Conservation (phyloP, 1,139 yeast species). For the Blastobotrys illinoisensis region DNA sequence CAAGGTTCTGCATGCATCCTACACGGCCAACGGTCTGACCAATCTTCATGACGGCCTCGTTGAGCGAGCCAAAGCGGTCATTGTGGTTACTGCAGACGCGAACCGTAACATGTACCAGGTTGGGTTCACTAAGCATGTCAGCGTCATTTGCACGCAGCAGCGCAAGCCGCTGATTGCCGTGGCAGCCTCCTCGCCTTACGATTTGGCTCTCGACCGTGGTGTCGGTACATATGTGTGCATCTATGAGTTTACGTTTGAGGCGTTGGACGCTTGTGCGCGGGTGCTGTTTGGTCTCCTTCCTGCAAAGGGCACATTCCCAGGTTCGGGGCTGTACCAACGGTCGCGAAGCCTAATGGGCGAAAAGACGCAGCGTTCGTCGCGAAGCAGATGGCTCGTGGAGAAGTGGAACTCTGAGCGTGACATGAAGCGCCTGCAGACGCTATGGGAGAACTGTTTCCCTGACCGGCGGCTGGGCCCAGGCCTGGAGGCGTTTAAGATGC, state of each 20-base stretch:
- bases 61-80: conserved; percentile 50
- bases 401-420: conserved; percentile 50
- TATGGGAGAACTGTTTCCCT: conserved; percentile 35
- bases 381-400: conserved; percentile 56
- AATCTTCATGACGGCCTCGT: conserved; percentile 53
- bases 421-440: conserved; percentile 43
- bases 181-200: conserved; percentile 64
- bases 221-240: conserved; percentile 57
- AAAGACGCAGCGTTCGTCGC: conserved; percentile 9
- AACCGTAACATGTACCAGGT: conserved; percentile 60
- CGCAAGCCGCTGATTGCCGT: conserved; percentile 55
- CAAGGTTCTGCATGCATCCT: conserved; percentile 55
- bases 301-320: conserved; percentile 56
- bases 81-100: conserved; percentile 59
- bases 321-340: conserved; percentile 34
- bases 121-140: conserved; percentile 56
- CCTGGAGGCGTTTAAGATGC: conserved; percentile 22
- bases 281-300: conserved; percentile 51
- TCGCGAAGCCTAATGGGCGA: conserved; percentile 10
- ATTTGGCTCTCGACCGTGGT: conserved; percentile 50
- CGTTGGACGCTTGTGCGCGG: conserved; percentile 45
- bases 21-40: conserved; percentile 62
- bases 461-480: conserved; percentile 26
- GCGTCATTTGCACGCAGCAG: conserved; percentile 48
- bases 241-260: conserved; percentile 54